These are phyloP conservation scores for Fraxinus sp. DNA, from an alignment of 305 asterid species.

Conservation along the genomic window DNA sequence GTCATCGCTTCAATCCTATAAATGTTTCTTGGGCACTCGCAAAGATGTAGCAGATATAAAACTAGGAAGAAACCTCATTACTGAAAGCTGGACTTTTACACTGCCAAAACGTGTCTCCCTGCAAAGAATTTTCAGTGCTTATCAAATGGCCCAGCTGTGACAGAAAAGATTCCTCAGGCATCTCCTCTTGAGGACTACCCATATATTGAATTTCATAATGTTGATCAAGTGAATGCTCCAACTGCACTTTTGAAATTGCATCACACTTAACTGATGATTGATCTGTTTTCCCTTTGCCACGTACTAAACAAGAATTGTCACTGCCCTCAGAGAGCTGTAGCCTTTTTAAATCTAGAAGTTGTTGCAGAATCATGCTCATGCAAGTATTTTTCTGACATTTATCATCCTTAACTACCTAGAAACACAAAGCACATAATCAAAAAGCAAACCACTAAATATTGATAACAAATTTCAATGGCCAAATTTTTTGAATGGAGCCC, in stretches of 20 bases:
- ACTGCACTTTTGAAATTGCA: slow-evolving; percentile 25
- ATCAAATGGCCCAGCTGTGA: slow-evolving; percentile 43
- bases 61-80: slow-evolving; percentile 50
- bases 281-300: slow-evolving; percentile 28
- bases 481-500: background rate
- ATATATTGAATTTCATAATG: slow-evolving; percentile 29
- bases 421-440: background rate
- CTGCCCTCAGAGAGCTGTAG: slow-evolving; percentile 48
- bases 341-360: slow-evolving; percentile 57
- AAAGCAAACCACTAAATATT: background rate
- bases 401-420: slow-evolving; percentile 35
- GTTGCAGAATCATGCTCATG: slow-evolving; percentile 48
- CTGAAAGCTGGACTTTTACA: slow-evolving; percentile 53
- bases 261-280: slow-evolving; percentile 29
- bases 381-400: slow-evolving; percentile 27
- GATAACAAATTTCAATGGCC: background rate
- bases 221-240: slow-evolving; percentile 35
- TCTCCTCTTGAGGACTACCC: slow-evolving; percentile 30
- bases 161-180: slow-evolving; percentile 37
- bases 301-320: slow-evolving; percentile 27
- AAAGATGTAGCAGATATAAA: background rate
- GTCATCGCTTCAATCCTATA: background rate
- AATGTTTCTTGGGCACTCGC: background rate
- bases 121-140: slow-evolving; percentile 28
- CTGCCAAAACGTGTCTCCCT: slow-evolving; percentile 65